phyloP scores from a whole-genome alignment of 768 basidiomycete genomes.

The Russula sp. region DNA sequence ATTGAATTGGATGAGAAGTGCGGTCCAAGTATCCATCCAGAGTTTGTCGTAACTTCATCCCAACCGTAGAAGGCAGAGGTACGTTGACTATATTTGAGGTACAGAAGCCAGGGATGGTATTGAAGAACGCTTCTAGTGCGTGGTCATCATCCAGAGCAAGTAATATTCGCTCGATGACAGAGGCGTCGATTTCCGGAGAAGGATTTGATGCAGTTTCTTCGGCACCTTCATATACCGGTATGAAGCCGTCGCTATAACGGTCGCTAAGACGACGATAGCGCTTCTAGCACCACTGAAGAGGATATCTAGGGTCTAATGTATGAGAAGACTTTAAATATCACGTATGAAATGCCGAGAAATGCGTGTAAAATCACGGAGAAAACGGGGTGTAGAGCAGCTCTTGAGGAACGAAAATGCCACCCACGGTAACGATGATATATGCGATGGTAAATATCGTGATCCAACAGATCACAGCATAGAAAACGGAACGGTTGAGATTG shows the following conservation, averaged over 20 bases:
- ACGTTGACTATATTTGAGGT: neutral
- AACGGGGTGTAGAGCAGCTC: neutral
- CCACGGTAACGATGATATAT: no score
- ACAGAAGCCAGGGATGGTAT: constrained; percentile 11
- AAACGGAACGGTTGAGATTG: neutral
- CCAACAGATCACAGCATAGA: neutral
- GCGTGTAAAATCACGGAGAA: neutral
- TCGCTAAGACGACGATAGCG: neutral
- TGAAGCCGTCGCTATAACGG: neutral
- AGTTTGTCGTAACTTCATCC: neutral
- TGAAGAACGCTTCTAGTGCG: constrained; percentile 10
- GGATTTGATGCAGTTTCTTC: neutral
- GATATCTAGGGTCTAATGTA: neutral
- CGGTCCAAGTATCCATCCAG: constrained; percentile 3
- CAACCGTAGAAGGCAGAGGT: neutral
- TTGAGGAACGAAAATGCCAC: no score
- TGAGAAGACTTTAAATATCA: neutral
- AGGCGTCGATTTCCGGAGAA: neutral
- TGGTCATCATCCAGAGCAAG: neutral
- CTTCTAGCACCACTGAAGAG: neutral
- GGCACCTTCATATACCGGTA: neutral
- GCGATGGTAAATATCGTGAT: no score
- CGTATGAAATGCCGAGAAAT: neutral
- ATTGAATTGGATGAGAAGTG: neutral
- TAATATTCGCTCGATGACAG: neutral